Base-by-base conservation (phyloP, 2,329 filamentous ascomycete species). In the Sporothrix dimorphospora region DNA sequence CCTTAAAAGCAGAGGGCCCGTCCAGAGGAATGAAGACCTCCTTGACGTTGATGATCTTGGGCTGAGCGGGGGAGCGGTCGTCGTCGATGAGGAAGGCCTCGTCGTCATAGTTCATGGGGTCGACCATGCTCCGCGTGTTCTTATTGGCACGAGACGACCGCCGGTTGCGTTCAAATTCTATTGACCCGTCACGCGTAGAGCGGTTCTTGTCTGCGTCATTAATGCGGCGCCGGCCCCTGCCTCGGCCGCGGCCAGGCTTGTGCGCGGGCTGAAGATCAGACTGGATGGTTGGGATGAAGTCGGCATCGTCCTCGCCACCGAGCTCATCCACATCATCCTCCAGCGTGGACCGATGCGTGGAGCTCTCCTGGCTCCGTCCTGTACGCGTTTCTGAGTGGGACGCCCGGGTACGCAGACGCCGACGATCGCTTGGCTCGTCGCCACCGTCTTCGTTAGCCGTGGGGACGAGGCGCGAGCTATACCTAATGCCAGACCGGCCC, bases 1-100 rank as follows among this genome's bases (percentile, higher is more conserved):
- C 82, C 70, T 87, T 86, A 80, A 99, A 99, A 2, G 86, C 82
- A 51, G 91, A 88, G 1, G 47, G 34, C 16, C 89, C 85, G 4
- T 84, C 81, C 0, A 93, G 78, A 0, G 85, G 84, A 71, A 89
- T 85, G 78, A 97, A 98, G 6, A 88, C 80, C 79, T 98, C 96
- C 75, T 89, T 91, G 30, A 94, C 87, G 16, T 90, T 89, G 14
- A 88, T 82, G 55, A 88, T 82, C 80, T 90, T 89, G 0, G 88
- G 84, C 12, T 83, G 82, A 19, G 77, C 81, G 0, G 79, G 77
- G 0, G 81, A 76, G 69, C 81, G 84, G 34, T 85, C 83, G 1
- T 88, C 87, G 0, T 84, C 81, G 1, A 82, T 77, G 74, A 85
- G 87, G 69, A 87, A 83, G 1, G 81, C 82, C 19, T 92, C 88